These are phyloP conservation scores for Diplodia corticola DNA, from an alignment of 2,329 filamentous ascomycete species.

Conservation along the genomic window DNA sequence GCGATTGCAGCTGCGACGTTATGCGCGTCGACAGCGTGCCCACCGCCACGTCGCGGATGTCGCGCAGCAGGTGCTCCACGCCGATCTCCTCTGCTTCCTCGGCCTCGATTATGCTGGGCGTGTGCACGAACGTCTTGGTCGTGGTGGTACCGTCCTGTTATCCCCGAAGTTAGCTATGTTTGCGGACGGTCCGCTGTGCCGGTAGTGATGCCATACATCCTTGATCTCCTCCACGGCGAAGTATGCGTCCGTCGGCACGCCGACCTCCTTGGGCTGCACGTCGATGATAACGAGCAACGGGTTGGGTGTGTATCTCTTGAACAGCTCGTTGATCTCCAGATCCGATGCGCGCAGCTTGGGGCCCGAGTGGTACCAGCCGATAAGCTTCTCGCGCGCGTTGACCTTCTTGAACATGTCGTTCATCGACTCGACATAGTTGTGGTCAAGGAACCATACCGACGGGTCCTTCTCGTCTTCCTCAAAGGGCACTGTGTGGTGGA, in stretches of 20 bases:
- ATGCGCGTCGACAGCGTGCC: constrained; percentile 95
- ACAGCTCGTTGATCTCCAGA: constrained; percentile 98
- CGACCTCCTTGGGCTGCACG: constrained; percentile 96
- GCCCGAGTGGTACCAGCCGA: constrained; percentile 99
- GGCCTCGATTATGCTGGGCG: constrained; percentile 95
- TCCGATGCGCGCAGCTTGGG: constrained; percentile 96
- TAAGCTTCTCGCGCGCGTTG: constrained; percentile 97
- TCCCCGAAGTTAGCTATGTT: constrained; percentile 4
- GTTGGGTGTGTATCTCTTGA: constrained; percentile 98
- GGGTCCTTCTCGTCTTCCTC: constrained; percentile 99
- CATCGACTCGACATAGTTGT: constrained; percentile 99
- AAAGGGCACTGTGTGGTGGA: constrained; percentile 71
- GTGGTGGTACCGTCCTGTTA: constrained; percentile 91
- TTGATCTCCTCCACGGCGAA: constrained; percentile 99
- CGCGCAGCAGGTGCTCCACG: constrained; percentile 94
- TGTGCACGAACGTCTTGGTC: constrained; percentile 96
- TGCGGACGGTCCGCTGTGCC: not conserved
- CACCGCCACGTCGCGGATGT: constrained; percentile 96
- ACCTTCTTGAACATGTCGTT: constrained; percentile 99
- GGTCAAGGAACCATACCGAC: constrained; percentile 97
- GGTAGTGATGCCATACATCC: constrained; percentile 66
- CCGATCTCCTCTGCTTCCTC: constrained; percentile 99
- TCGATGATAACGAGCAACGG: constrained; percentile 97
- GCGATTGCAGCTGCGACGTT: constrained; percentile 94
- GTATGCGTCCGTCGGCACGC: constrained; percentile 97